Evolutionary conservation across 495 filamentous ascomycete genomes (phyloP), one percentile per base, ranked within the genome.

Genomic region (Delitschia confertaspora): DNA sequence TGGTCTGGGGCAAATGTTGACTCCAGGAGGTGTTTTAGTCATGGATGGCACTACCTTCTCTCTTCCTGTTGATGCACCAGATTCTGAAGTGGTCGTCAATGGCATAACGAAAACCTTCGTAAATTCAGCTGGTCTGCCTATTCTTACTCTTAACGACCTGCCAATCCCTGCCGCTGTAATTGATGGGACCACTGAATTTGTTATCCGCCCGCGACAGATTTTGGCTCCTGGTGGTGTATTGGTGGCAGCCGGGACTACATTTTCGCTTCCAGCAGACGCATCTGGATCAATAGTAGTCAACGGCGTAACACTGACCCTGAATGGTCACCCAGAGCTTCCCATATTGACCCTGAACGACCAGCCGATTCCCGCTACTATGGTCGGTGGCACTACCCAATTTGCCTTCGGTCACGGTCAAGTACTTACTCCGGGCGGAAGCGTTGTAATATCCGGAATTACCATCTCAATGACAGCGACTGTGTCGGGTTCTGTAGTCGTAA

Each of bases 101-200:
- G 42, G 44, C 19, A 24, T 41, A 3, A 53, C 49, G 7, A 30
- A n/a, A 6, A 22, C 33, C 6, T 14, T 42, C 7, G 22, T 13
- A 29, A 22, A 18, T 24, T 23, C 48, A 10, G 20, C 16, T 16
- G 23, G 23, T 23, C 17, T 32, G 18, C 60, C 60, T 18, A 32
- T 53, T 7, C 23, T 63, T 14, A 61, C 58, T 1, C 31, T 63
- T 13, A 47, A 47, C 20, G 35, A 25, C 11, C 24, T 56, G 29
- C 45, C 51, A 7, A 48, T 55, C 23, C 55, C 58, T 6, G 57
- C 59, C 27, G 54, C 38, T 4, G 33, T 45, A 8, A n/a, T 14
- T 17, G 26, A 56, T 21, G 42, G 42, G 21, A 45, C 47, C 6
- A 51, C 47, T 1, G n/a, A 6, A 2, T 51, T 51, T 21, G 29